phyloP scores from a whole-genome alignment of 2,329 filamentous ascomycete species.

The Talaromyces sp. region DNA sequence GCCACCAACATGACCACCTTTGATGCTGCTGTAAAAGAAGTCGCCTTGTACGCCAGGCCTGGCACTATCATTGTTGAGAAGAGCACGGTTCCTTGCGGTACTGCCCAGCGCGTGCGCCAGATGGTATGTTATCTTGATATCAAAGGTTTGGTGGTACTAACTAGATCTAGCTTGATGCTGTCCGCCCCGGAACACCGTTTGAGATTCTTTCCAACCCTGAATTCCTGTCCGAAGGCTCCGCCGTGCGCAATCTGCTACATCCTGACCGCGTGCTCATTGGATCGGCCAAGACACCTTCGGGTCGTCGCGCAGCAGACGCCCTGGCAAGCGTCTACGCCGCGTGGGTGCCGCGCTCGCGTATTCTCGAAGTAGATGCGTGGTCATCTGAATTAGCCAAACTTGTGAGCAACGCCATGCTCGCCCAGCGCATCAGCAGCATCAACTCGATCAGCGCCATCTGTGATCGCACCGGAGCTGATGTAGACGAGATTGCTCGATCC shows the following conservation, averaged over 20 bases:
- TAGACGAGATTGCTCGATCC: constrained; percentile 65
- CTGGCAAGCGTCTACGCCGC: constrained; percentile 63
- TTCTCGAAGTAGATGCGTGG: constrained; percentile 70
- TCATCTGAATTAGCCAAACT: constrained; percentile 76
- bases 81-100: constrained; percentile 72
- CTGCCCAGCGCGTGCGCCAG: constrained; percentile 64
- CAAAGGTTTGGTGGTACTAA: not conserved
- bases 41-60: constrained; percentile 61
- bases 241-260: constrained; percentile 64
- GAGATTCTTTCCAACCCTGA: constrained; percentile 79
- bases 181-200: constrained; percentile 61
- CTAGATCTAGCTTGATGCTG: constrained; percentile 16
- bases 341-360: constrained; percentile 65
- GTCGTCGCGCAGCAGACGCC: constrained; percentile 58
- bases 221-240: constrained; percentile 74
- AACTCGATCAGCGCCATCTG: constrained; percentile 78
- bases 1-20: constrained; percentile 70
- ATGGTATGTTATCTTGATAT: constrained; percentile 48
- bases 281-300: constrained; percentile 57
- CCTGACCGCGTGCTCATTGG: constrained; percentile 75
- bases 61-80: constrained; percentile 77
- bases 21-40: constrained; percentile 63
- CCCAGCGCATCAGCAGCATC: constrained; percentile 75
- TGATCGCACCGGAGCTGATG: constrained; percentile 68
- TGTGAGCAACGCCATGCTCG: constrained; percentile 74